Percentiles rank a stretch among this genome's conserved stretches.
Conservation (phyloP, 2,329 filamentous ascomycete species). For the Fusarium napiforme region DNA sequence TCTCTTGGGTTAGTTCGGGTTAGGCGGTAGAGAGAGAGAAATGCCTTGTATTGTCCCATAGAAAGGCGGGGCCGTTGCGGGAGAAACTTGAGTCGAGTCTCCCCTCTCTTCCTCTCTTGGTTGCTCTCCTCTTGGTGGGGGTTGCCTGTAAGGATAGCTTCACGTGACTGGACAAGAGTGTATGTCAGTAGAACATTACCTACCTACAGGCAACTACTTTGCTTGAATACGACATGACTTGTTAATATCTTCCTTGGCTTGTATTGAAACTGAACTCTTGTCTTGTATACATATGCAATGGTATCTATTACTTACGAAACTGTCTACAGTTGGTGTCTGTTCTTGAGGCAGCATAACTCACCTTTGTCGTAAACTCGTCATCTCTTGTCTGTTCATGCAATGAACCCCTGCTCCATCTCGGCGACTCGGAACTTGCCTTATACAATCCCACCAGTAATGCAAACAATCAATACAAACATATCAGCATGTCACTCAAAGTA, state of each 20-base stretch:
- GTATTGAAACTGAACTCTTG: background rate
- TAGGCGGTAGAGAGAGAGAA: conserved; percentile 37
- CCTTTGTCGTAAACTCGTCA: conserved; percentile 11
- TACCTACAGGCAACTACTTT: background rate
- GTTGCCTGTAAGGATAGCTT: conserved; percentile 45
- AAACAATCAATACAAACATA: background rate
- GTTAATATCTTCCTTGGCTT: background rate
- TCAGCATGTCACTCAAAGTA: background rate
- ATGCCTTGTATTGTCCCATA: conserved; percentile 32
- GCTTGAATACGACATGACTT: background rate
- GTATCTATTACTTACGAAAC: background rate
- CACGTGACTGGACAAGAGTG: conserved; percentile 47
- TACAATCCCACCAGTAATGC: background rate
- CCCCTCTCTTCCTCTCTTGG: conserved; percentile 38
- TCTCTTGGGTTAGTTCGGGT: conserved; percentile 24
- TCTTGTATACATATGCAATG: background rate
- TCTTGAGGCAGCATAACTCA: background rate
- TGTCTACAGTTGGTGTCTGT: background rate
- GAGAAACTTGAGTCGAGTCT: conserved; percentile 44
- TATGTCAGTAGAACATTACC: conserved; percentile 26
- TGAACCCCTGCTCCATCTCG: conserved; percentile 12
- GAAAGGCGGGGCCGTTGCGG: conserved; percentile 45
- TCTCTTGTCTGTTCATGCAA: conserved; percentile 21
- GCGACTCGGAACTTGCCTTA: conserved; percentile 10
- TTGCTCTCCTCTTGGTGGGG: conserved; percentile 43